These are phyloP conservation scores for Aspergillus sclerotioniger DNA, from an alignment of 495 filamentous ascomycete species.

Conservation along the genomic window DNA sequence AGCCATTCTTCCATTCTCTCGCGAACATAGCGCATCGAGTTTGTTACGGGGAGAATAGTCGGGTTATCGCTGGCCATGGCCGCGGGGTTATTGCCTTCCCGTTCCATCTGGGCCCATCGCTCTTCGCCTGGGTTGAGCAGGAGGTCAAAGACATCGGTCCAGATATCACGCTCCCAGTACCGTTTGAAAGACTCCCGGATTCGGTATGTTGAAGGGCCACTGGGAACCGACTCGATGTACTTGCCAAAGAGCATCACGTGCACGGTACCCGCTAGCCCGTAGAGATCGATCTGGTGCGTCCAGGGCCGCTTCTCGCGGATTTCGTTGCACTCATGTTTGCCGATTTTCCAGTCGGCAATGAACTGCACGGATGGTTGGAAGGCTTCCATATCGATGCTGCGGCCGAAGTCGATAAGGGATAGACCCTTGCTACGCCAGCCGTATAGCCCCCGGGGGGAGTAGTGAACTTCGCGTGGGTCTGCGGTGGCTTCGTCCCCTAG, in stretches of 20 bases:
- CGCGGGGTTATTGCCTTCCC: conserved; percentile 47
- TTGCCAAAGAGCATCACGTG: conserved; percentile 88
- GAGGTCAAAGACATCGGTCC: conserved; percentile 79
- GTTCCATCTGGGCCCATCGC: conserved; percentile 51
- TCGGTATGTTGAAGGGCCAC: conserved; percentile 47
- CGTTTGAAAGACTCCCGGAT: conserved; percentile 78
- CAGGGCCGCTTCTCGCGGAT: conserved; percentile 89
- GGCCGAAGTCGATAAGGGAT: conserved; percentile 88
- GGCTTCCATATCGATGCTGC: conserved; percentile 86
- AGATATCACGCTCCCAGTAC: conserved; percentile 94
- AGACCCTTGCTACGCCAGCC: conserved; percentile 84
- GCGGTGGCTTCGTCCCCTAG: conserved; percentile 45
- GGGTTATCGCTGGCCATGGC: conserved; percentile 2
- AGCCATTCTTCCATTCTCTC: conserved; percentile 85
- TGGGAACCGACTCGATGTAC: conserved; percentile 78
- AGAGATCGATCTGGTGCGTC: conserved; percentile 96
- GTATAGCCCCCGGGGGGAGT: conserved; percentile 64
- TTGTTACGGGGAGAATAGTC: conserved; percentile 60
- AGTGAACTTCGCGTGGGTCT: conserved; percentile 49
- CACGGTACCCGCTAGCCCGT: conserved; percentile 81
- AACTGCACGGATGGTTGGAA: conserved; percentile 80
- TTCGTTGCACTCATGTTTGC: conserved; percentile 83
- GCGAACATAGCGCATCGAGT: conserved; percentile 62
- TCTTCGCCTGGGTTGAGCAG: conserved; percentile 72
- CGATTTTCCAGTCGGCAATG: conserved; percentile 90